Base-by-base conservation (phyloP, 2,329 filamentous ascomycete genomes). In the Fusarium aywerte region DNA sequence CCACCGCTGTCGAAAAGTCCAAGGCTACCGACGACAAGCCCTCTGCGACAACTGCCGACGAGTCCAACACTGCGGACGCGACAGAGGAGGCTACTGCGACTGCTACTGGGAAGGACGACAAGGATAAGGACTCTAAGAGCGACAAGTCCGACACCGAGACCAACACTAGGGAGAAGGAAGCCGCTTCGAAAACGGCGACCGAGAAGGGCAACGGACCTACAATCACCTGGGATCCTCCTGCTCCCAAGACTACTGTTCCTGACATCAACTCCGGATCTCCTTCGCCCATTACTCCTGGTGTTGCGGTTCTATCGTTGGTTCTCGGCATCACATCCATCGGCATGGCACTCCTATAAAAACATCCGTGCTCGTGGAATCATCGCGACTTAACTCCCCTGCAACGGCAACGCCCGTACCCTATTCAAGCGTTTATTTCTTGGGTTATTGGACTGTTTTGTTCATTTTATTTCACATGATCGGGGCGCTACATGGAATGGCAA, bases 241-340 rank as follows among this genome's bases (percentile, higher is more conserved):
- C 64, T 5, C 66, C 60, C 11, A 42, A 45, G 7, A 74, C 72
- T 7, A 63, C 62, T 11, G 65, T 70, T 25, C 70, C 71, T 12
- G 72, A 74, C 25, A 63, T 73, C 32, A 71, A 74, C 20, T 53
- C 63, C 16, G 57, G 62, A 7, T 54, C 57, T 18, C 52, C 67
- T n/a, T 68, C 69, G 7, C 31, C 67, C 39, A 61, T 52, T 50
- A 62, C 70, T 44, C 62, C 71, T 12, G 63, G 71, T 13, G 65
- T 69, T 39, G 31, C 71, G n/a, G 61, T 70, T 16, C 39, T 74
- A 32, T 69, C 65, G 12, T 33, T 75, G 20, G 70, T 72, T 4
- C 52, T 75, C 29, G 68, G 72, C 18, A 35, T 75, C 29, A 65
- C 73, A 23, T 67, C 62, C 11, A 55, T 73, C 13, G 73, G 70